Conservation (phyloP, 2,329 filamentous ascomycete genomes). For the Monosporascus sp. region DNA sequence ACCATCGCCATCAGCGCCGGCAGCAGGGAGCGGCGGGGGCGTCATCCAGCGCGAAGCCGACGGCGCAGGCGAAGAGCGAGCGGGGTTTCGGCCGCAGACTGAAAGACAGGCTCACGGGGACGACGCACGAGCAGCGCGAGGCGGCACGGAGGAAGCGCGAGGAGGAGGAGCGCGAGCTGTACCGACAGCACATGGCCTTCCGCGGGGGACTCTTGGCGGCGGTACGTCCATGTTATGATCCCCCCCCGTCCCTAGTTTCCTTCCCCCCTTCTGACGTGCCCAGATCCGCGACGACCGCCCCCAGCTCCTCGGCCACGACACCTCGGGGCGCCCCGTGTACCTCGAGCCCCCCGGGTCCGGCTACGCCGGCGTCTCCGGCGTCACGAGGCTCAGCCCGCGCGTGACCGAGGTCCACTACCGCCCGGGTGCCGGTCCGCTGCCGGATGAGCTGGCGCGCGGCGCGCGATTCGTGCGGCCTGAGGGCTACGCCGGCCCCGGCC, state of each 20-base stretch:
- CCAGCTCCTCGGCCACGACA: slow-evolving; percentile 49
- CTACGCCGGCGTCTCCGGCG: slow-evolving; percentile 14
- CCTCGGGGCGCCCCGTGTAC: slow-evolving; percentile 50
- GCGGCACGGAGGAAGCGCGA: slow-evolving; percentile 38
- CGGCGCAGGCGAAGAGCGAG: not conserved
- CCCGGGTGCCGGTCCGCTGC: slow-evolving; percentile 14
- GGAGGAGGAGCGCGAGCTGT: slow-evolving; percentile 45
- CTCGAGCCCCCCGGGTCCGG: slow-evolving; percentile 45
- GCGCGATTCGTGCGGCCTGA: slow-evolving; percentile 36
- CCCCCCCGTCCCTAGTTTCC: not conserved
- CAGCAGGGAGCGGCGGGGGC: no score
- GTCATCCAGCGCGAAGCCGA: no score
- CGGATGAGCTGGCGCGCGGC: slow-evolving; percentile 33
- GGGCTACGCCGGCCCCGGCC: slow-evolving; percentile 6
- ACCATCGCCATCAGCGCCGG: no score
- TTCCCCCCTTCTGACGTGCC: not conserved
- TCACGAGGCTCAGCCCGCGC: slow-evolving; percentile 15
- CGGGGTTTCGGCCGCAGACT: slow-evolving; percentile 48
- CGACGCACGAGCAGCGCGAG: slow-evolving; percentile 50
- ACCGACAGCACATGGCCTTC: slow-evolving; percentile 45
- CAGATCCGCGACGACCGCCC: slow-evolving; percentile 44
- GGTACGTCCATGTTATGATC: slow-evolving; percentile 13
- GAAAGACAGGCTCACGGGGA: slow-evolving; percentile 54
- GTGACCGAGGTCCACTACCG: slow-evolving; percentile 24
- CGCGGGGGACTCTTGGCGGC: slow-evolving; percentile 46